phyloP scores from a whole-genome alignment of 139 green algal species.

The Tetradesmus lagerheimii region DNA sequence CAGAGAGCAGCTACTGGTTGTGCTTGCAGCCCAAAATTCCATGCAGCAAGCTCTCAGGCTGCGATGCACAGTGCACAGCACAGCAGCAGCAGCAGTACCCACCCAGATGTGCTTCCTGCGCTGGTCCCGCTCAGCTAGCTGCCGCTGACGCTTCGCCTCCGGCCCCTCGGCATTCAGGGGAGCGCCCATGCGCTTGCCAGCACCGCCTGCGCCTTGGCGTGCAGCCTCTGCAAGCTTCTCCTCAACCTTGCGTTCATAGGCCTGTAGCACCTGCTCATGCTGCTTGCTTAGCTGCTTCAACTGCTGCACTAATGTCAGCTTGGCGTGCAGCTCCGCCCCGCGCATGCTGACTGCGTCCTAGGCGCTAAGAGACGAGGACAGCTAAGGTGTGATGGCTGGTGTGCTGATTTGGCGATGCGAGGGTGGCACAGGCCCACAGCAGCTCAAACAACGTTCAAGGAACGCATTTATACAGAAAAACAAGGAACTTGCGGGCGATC shows the following conservation, averaged over 20 bases:
- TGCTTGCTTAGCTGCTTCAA: conserved; percentile 33
- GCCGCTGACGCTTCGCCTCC: conserved; percentile 46
- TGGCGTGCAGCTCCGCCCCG: conserved; percentile 13
- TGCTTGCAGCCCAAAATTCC: background rate
- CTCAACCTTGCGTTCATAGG: conserved; percentile 44
- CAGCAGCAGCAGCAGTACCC: background rate
- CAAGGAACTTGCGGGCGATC: background rate
- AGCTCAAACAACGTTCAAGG: background rate
- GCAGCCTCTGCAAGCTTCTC: conserved; percentile 21
- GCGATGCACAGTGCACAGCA: background rate
- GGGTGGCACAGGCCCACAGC: background rate
- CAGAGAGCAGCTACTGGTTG: background rate
- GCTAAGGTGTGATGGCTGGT: background rate
- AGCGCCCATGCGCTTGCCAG: background rate
- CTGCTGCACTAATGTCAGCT: conserved; percentile 32
- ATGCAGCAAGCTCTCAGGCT: background rate
- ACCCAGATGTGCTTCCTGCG: conserved; percentile 39
- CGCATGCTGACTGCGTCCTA: conserved; percentile 20
- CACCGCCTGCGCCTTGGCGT: background rate
- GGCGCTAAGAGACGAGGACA: background rate
- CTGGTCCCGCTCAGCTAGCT: conserved; percentile 30
- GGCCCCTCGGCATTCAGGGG: conserved; percentile 28
- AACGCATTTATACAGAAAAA: background rate
- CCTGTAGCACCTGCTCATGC: conserved; percentile 42
- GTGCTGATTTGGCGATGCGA: background rate